Evolutionary conservation across 2,329 filamentous ascomycete genomes (phyloP).

Genomic region (Colletotrichum sp.): DNA sequence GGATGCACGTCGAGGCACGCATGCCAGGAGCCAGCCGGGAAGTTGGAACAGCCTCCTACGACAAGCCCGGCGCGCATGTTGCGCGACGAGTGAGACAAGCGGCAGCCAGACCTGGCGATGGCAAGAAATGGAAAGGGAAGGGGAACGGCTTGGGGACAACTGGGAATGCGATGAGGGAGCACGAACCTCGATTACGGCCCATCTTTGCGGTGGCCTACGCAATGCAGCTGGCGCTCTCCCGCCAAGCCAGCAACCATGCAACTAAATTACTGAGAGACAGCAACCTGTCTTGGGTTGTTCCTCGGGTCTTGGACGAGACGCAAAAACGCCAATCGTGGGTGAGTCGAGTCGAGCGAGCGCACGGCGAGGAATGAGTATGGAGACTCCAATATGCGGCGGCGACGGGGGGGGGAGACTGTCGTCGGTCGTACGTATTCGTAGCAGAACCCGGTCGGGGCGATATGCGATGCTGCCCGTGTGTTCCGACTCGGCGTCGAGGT

Average conservation of each 20-base stretch:
- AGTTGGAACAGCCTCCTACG: background rate
- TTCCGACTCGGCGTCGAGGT: background rate
- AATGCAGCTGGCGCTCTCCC: background rate
- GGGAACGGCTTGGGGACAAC: background rate
- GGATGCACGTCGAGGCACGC: background rate
- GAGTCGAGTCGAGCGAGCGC: background rate
- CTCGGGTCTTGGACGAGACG: background rate
- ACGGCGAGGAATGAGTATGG: constrained; percentile 15
- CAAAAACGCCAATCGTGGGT: background rate
- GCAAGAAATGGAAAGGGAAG: background rate
- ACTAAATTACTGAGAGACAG: constrained; percentile 21
- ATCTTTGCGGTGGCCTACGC: constrained; percentile 1
- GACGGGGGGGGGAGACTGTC: background rate
- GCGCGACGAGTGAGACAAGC: background rate
- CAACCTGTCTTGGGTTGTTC: background rate
- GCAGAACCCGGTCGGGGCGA: background rate
- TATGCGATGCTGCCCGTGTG: background rate
- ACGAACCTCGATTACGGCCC: constrained; percentile 22
- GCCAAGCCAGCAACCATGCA: constrained; percentile 22
- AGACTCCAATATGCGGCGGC: constrained; percentile 6
- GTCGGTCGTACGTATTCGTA: background rate
- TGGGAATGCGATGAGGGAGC: constrained; percentile 7
- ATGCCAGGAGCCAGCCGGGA: background rate
- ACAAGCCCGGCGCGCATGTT: background rate
- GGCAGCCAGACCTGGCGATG: background rate